Evolutionary conservation across 306 rosid species (phyloP), one percentile per base, ranked within the genome.

Genomic region (Ochetophila trinervis): DNA sequence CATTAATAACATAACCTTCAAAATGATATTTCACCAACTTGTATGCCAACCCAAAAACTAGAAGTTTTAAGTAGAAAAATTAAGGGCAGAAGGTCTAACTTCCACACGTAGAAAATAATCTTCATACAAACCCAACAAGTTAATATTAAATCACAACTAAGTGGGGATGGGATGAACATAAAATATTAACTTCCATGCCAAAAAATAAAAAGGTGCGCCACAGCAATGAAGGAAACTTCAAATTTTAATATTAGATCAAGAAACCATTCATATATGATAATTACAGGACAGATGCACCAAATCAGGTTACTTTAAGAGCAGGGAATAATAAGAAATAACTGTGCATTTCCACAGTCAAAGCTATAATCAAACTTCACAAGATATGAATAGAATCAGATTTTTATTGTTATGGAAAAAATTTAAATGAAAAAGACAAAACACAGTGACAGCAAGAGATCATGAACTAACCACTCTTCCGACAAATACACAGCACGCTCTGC

Each of bases 381-480:
- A 27, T 52, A 48, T 27, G 11, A 21, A 52, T 19, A 47, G 65
- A 40, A 36, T 32, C 22, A 7, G 32, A 40, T 8, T 10, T 40
- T 3, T 24, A 37, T 36, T 67, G 40, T 15, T 2, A 3, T 20
- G 53, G n/a, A 72, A 68, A 21, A 12, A 5, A 30, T 12, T 44
- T 30, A 18, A 23, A 18, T 4, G 15, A 32, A 37, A 13, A 20
- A 8, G 27, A 24, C n/a, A 10, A 62, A 36, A 50, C 23, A 16
- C 50, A 69, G 24, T 20, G 57, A 42, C 22, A 24, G 50, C 66
- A 65, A 74, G 62, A 63, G 22, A 57, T 53, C 65, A 65, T 50
- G 49, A 69, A 58, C 36, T 66, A 35, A 87, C 98, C 98, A 92
- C 74, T 85, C 96, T 65, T 86, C 93, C 70, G 74, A 53, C 81